These are phyloP conservation scores for Ambrosia trifida DNA, from an alignment of 129 eudicot species.

Conservation along the genomic window DNA sequence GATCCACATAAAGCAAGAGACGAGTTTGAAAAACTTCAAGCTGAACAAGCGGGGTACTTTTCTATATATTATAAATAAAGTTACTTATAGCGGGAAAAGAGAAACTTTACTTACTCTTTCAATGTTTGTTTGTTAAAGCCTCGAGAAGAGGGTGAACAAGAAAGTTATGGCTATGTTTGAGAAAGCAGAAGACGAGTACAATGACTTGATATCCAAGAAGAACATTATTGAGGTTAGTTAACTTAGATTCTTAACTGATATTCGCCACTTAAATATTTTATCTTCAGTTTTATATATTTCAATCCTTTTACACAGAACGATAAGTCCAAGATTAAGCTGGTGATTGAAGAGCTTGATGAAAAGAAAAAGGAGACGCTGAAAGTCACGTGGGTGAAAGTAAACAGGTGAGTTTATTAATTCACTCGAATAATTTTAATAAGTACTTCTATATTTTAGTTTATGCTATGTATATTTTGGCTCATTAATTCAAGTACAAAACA, in stretches of 20 bases:
- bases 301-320: conserved; percentile 57
- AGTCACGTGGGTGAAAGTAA: conserved; percentile 98
- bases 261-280: background rate
- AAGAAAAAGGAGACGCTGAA: conserved; percentile 93
- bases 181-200: conserved; percentile 98
- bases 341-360: conserved; percentile 97
- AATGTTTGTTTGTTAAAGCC: conserved; percentile 43
- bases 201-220: conserved; percentile 84
- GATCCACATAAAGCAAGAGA: conserved; percentile 68
- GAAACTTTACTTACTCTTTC: background rate
- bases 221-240: conserved; percentile 83
- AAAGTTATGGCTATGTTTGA: conserved; percentile 99
- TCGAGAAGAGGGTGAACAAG: conserved; percentile 97
- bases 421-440: conserved; percentile 4
- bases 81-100: background rate
- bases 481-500: background rate
- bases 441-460: background rate
- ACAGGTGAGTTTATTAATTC: conserved; percentile 48
- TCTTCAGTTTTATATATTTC: conserved; percentile 6
- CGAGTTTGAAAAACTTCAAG: conserved; percentile 72
- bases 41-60: conserved; percentile 80
- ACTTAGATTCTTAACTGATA: background rate
- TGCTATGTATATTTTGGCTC: background rate
- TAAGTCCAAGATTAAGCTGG: conserved; percentile 81
- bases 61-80: background rate